Evolutionary conservation across 2,329 filamentous ascomycete genomes (phyloP).

Genomic region (Talaromyces sp.): DNA sequence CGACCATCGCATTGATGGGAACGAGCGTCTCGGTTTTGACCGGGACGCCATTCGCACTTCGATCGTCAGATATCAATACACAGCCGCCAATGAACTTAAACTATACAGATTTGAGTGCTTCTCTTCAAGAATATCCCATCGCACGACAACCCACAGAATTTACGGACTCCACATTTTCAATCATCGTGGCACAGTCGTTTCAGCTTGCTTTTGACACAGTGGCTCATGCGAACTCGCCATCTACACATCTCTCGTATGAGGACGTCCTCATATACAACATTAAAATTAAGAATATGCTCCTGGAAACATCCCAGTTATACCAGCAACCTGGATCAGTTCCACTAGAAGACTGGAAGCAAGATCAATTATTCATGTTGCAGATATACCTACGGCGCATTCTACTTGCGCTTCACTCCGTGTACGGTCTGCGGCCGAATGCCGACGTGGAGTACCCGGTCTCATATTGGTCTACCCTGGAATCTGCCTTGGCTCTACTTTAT

Average conservation of each 20-base stretch:
- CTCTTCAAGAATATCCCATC: slow-evolving; percentile 22
- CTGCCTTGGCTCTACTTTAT: slow-evolving; percentile 29
- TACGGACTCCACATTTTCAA: slow-evolving; percentile 30
- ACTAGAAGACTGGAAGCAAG: slow-evolving; percentile 17
- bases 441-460: slow-evolving; percentile 25
- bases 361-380: slow-evolving; percentile 23
- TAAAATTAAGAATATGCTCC: slow-evolving; percentile 18
- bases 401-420: slow-evolving; percentile 27
- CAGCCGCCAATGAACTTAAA: slow-evolving; percentile 50
- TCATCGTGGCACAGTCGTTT: slow-evolving; percentile 13
- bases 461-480: slow-evolving; percentile 33
- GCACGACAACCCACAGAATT: slow-evolving; percentile 22
- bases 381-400: slow-evolving; percentile 30
- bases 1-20: slow-evolving; percentile 56
- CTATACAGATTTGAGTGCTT: slow-evolving; percentile 47
- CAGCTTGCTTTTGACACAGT: slow-evolving; percentile 19
- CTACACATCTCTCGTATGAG: slow-evolving; percentile 17
- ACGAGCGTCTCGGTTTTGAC: slow-evolving; percentile 54
- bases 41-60: slow-evolving; percentile 51
- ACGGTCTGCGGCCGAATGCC: slow-evolving; percentile 25
- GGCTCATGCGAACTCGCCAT: slow-evolving; percentile 20
- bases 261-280: slow-evolving; percentile 18
- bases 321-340: slow-evolving; percentile 2
- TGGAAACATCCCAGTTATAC: slow-evolving; percentile 15
- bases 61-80: slow-evolving; percentile 47